Evolutionary conservation across 345 rosid genomes (phyloP).

Genomic region (Clausena lansium): DNA sequence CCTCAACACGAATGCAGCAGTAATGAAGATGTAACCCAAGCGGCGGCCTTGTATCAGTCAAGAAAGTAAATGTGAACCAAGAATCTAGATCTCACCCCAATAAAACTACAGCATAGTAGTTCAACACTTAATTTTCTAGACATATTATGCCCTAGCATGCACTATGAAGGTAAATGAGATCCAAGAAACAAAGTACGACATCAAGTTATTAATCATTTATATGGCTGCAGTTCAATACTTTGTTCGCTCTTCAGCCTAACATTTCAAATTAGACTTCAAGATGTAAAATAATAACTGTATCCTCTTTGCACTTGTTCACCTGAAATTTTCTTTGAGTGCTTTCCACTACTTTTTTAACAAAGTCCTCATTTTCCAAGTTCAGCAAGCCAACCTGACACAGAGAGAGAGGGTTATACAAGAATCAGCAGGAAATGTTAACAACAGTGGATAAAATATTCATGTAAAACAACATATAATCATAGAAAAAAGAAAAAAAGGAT

Average conservation of each 20-base stretch:
- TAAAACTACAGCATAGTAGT: background rate
- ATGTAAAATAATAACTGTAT: background rate
- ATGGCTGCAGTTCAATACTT: background rate
- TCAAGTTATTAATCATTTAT: background rate
- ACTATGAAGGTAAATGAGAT: background rate
- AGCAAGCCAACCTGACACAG: slow-evolving; percentile 68
- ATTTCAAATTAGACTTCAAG: background rate
- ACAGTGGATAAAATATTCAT: background rate
- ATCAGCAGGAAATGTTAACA: background rate
- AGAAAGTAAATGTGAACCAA: background rate
- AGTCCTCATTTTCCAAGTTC: slow-evolving; percentile 97
- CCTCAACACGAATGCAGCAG: background rate
- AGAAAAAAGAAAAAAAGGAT: background rate
- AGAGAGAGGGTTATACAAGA: background rate
- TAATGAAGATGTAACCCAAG: background rate
- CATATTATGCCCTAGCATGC: background rate
- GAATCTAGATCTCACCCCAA: background rate
- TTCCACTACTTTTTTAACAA: slow-evolving; percentile 54
- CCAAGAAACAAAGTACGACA: background rate
- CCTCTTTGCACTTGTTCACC: slow-evolving; percentile 36
- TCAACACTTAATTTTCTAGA: background rate
- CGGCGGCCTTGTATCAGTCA: background rate
- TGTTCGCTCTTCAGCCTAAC: background rate
- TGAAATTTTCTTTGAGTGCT: slow-evolving; percentile 62
- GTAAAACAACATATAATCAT: background rate